Percentiles rank a stretch among this genome's conserved stretches.
phyloP scores from a whole-genome alignment of 495 filamentous ascomycete species.

The Penicillium salamii region DNA sequence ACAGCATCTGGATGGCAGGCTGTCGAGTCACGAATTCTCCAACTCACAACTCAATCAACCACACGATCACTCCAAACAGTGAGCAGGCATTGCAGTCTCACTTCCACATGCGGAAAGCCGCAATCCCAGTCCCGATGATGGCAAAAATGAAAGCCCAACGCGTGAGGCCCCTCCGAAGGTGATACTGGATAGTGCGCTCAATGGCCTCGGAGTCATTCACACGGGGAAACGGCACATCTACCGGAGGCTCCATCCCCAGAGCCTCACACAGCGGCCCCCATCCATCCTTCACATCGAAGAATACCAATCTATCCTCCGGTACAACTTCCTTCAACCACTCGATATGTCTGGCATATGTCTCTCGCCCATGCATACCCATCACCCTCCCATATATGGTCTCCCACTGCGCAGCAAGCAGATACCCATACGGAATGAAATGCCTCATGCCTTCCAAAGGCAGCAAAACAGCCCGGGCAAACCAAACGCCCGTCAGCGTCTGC shows the following conservation, averaged over 20 bases:
- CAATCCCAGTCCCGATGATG: conserved; percentile 3
- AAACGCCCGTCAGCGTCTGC: conserved; percentile 9
- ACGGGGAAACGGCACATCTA: conserved; percentile 36
- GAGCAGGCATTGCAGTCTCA: background rate
- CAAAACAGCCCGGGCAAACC: conserved; percentile 12
- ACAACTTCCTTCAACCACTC: conserved; percentile 34
- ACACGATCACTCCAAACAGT: background rate
- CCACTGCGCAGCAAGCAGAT: conserved; percentile 12
- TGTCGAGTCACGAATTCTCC: no score
- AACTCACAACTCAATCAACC: background rate
- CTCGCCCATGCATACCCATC: conserved; percentile 2
- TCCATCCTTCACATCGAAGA: conserved; percentile 45
- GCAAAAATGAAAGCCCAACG: conserved; percentile 19
- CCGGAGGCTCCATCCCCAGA: conserved; percentile 37
- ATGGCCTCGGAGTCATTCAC: conserved; percentile 30
- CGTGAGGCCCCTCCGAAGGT: conserved; percentile 16
- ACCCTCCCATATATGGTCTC: conserved; percentile 8
- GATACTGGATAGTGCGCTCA: conserved; percentile 10
- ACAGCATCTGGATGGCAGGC: no score
- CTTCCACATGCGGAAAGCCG: conserved; percentile 1
- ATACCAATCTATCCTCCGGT: conserved; percentile 40
- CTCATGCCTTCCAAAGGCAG: conserved; percentile 13
- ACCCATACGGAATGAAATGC: conserved; percentile 12
- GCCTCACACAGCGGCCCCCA: conserved; percentile 51
- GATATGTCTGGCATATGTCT: conserved; percentile 22